Evolutionary conservation across 2,329 filamentous ascomycete species (phyloP), one percentile per base, ranked within the genome.

Genomic region (Verticillium isaacii): DNA sequence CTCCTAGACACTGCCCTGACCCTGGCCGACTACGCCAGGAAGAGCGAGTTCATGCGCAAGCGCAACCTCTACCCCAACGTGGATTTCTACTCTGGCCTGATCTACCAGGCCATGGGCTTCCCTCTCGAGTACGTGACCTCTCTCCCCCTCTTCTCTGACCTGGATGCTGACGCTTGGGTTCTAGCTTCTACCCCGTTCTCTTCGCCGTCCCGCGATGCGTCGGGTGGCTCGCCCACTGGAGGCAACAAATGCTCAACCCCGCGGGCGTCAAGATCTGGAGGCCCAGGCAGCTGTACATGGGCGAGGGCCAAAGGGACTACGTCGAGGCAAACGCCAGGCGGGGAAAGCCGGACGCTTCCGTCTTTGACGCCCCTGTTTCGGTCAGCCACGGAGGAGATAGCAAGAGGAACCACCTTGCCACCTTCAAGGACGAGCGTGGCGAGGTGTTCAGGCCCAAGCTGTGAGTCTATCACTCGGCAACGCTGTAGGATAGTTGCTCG

Each of bases 41-140:
- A 78, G 72, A 77, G 74, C 68, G 77, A 80, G 56, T 82, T 82
- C 64, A 81, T 82, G 75, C 75, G 75, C 64, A 80, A 75, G 64
- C 71, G 78, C 29, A 81, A 80, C 64, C 66, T 82, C 41, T 82
- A 82, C 66, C 80, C 80, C 45, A 82, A 82, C 62, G 80, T 82
- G 4, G 80, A 82, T 69, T 82, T 82, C 68, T 82, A 82, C 74
- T 80, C 77, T 3, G 80, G 80, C 1, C 69, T 82, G 32, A 82
- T 82, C 65, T 82, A 82, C 68, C 80, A 82, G 64, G 79, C 80
- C 34, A 80, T 82, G 77, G 80, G 80, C 12, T 82, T 82, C 71
- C 80, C 80, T 32, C 74, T 82, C 0, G 80, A 82, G 70, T 72
- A 63, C 37, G 70, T 69, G 25, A 2, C 55, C 15, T 29, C 14